Conservation (phyloP, 441 rosid species). For the Corymbia citriodora region DNA sequence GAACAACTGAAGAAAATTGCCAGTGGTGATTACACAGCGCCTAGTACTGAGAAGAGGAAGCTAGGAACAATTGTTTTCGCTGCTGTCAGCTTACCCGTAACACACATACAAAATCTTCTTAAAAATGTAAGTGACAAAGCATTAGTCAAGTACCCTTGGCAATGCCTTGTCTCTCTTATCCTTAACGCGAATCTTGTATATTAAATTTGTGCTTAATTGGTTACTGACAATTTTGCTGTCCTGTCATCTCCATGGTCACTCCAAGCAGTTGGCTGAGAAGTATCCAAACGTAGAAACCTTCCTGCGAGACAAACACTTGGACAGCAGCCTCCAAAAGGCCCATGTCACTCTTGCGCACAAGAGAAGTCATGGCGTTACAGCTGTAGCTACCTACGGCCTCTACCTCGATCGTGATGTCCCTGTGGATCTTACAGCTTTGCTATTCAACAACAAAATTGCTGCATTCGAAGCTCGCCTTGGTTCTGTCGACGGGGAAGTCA, state of each 20-base stretch:
- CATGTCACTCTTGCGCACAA: constrained; percentile 95
- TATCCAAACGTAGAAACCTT: constrained; percentile 39
- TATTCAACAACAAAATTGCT: constrained; percentile 69
- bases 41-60: constrained; percentile 60
- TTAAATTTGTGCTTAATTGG: neutral
- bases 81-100: constrained; percentile 62
- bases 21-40: constrained; percentile 61
- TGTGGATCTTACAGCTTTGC: constrained; percentile 59
- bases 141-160: neutral
- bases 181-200: neutral
- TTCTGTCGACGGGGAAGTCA: constrained; percentile 56
- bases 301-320: constrained; percentile 48
- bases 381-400: constrained; percentile 63
- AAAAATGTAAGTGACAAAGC: constrained; percentile 40
- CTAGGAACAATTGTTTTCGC: constrained; percentile 71
- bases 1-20: constrained; percentile 69
- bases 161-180: neutral
- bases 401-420: constrained; percentile 51
- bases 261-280: constrained; percentile 47
- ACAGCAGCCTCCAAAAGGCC: constrained; percentile 42
- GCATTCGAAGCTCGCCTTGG: constrained; percentile 70
- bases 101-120: constrained; percentile 49
- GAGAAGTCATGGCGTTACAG: constrained; percentile 80
- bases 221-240: neutral
- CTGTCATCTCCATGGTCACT: neutral